phyloP scores from a whole-genome alignment of 78 protist genomes.

The Emiliania huxleyi region DNA sequence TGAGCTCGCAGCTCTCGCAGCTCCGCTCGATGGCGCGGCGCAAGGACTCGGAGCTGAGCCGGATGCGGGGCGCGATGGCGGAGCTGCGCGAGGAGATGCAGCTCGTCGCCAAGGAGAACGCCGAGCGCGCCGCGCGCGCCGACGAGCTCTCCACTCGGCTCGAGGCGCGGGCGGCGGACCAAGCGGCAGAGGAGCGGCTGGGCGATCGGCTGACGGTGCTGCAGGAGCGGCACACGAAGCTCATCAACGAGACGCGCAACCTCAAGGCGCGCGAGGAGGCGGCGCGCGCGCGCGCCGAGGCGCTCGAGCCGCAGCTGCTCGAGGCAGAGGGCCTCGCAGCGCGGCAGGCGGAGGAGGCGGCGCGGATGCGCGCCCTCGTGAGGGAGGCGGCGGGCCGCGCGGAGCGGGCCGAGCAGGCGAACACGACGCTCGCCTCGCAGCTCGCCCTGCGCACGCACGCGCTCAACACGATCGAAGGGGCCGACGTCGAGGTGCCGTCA shows the following conservation, averaged over 20 bases:
- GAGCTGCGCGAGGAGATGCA: background rate
- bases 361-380: background rate
- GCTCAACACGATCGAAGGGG: background rate
- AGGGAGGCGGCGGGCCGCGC: background rate
- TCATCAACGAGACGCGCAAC: background rate
- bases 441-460: background rate
- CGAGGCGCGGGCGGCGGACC: background rate
- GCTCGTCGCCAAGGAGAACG: constrained; percentile 8
- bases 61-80: background rate
- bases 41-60: background rate
- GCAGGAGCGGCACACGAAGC: background rate
- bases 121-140: background rate
- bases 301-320: background rate
- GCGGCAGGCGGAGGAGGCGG: background rate
- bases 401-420: background rate
- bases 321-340: background rate
- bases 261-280: background rate
- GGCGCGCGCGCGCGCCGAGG: background rate
- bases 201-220: background rate
- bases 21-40: background rate
- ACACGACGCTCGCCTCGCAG: background rate
- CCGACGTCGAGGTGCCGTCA: background rate
- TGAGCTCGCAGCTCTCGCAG: background rate
- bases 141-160: background rate
- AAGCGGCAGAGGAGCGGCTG: background rate